Conservation (phyloP, 306 rosid genomes). For the Inga oerstediana region DNA sequence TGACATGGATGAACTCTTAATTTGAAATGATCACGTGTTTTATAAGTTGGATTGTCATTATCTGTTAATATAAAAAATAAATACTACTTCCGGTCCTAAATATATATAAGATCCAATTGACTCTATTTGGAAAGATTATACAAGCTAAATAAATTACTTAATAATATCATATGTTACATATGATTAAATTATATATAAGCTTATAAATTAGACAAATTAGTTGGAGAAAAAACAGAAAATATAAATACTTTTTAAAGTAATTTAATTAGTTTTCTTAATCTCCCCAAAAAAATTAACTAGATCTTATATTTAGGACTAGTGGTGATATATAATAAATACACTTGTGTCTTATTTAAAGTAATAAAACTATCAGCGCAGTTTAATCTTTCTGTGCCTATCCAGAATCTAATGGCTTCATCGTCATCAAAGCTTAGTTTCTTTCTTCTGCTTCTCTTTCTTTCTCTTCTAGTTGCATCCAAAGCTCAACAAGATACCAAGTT, state of each 20-base stretch:
- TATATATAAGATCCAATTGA: too few relatives aligned
- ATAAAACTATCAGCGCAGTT: background rate
- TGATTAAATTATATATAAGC: too few relatives aligned
- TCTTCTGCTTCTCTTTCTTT: slow-evolving; percentile 43
- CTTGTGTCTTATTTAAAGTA: background rate
- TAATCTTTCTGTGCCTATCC: background rate
- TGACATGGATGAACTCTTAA: background rate
- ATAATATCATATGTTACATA: too few relatives aligned
- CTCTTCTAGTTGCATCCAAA: slow-evolving; percentile 16
- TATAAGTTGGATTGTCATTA: background rate
- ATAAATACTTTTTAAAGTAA: too few relatives aligned
- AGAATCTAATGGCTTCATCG: slow-evolving; percentile 12
- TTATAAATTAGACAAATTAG: too few relatives aligned
- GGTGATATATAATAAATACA: background rate
- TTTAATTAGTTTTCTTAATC: too few relatives aligned
- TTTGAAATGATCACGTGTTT: background rate
- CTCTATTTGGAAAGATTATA: too few relatives aligned
- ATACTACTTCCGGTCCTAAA: background rate
- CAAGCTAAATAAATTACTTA: too few relatives aligned
- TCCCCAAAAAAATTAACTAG: too few relatives aligned
- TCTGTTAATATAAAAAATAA: background rate
- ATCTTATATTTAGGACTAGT: fast-evolving
- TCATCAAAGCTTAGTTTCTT: slow-evolving; percentile 35
- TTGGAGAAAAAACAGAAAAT: too few relatives aligned
- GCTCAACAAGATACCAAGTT: slow-evolving; percentile 7